Evolutionary conservation across 2,329 filamentous ascomycete genomes (phyloP).

Genomic region (Dichotomopilus funicola): DNA sequence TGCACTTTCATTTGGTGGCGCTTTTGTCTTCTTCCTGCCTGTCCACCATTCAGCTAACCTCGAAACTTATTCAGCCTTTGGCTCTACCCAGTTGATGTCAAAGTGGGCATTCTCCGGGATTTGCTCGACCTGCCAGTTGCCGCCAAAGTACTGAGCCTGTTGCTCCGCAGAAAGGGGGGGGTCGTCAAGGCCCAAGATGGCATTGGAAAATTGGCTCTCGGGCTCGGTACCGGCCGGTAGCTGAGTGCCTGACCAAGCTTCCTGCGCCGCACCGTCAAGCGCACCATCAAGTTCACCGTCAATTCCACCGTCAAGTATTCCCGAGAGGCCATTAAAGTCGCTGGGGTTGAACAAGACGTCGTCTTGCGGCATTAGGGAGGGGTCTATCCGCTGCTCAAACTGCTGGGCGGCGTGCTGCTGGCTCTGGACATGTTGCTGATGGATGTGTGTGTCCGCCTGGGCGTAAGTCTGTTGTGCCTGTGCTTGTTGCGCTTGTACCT

Average conservation of each 20-base stretch:
- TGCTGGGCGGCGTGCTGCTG: conserved; percentile 12
- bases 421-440: conserved; percentile 9
- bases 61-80: conserved; percentile 11
- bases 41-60: too few species aligned
- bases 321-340: conserved; percentile 10
- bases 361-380: conserved; percentile 23
- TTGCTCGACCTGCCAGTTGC: conserved; percentile 25
- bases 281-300: conserved; percentile 7
- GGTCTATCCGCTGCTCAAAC: conserved; percentile 27
- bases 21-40: too few species aligned
- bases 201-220: conserved; percentile 21
- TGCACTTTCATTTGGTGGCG: not conserved
- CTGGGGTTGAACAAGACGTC: conserved; percentile 20
- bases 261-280: conserved; percentile 7
- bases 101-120: conserved; percentile 21
- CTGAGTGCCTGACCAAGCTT: conserved; percentile 12
- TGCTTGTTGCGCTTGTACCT: conserved; percentile 1
- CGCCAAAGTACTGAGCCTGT: conserved; percentile 17
- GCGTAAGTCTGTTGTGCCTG: not conserved
- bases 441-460: conserved; percentile 2
- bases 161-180: conserved; percentile 22
- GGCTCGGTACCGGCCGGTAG: conserved; percentile 8
- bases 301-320: conserved; percentile 10
- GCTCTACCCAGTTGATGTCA: conserved; percentile 23
- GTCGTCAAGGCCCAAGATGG: conserved; percentile 24